phyloP scores from a whole-genome alignment of 495 filamentous ascomycete species.

The Aspergillus saccharolyticus region DNA sequence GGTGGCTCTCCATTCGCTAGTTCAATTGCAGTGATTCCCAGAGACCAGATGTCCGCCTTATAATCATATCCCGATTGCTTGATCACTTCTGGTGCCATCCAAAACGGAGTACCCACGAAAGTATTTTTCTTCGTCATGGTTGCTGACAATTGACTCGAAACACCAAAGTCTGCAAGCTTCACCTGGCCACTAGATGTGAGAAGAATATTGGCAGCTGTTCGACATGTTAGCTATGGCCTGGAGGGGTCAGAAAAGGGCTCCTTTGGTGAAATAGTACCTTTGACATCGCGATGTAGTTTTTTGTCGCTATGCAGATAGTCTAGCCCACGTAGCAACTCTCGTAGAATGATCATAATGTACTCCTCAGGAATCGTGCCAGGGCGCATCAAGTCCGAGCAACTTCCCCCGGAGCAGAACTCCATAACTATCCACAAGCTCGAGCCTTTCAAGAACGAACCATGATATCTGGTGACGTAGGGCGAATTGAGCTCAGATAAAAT shows the following conservation, averaged over 20 bases:
- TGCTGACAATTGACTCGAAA: conserved; percentile 92
- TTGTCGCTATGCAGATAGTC: conserved; percentile 93
- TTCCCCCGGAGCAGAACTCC: conserved; percentile 92
- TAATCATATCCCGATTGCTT: conserved; percentile 97
- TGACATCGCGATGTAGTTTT: conserved; percentile 95
- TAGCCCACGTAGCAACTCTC: conserved; percentile 82
- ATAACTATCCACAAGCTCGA: conserved; percentile 97
- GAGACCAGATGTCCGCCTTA: conserved; percentile 98
- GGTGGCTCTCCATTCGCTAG: conserved; percentile 90
- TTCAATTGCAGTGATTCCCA: conserved; percentile 96
- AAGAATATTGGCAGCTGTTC: conserved; percentile 82
- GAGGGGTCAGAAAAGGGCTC: not conserved
- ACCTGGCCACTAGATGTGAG: conserved; percentile 87
- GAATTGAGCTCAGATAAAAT: conserved; percentile 93
- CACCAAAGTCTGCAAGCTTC: conserved; percentile 95
- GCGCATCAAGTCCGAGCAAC: conserved; percentile 86
- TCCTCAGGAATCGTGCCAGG: conserved; percentile 87
- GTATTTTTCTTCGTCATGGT: conserved; percentile 99
- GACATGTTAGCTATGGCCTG: conserved; percentile 14
- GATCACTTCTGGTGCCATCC: conserved; percentile 99
- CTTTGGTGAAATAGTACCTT: conserved; percentile 55
- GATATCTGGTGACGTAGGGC: conserved; percentile 92
- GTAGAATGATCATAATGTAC: conserved; percentile 90
- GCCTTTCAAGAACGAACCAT: conserved; percentile 91
- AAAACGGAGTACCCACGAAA: conserved; percentile 97